Base-by-base conservation (phyloP, 2,329 filamentous ascomycete species). In the Westerdykella sp. region DNA sequence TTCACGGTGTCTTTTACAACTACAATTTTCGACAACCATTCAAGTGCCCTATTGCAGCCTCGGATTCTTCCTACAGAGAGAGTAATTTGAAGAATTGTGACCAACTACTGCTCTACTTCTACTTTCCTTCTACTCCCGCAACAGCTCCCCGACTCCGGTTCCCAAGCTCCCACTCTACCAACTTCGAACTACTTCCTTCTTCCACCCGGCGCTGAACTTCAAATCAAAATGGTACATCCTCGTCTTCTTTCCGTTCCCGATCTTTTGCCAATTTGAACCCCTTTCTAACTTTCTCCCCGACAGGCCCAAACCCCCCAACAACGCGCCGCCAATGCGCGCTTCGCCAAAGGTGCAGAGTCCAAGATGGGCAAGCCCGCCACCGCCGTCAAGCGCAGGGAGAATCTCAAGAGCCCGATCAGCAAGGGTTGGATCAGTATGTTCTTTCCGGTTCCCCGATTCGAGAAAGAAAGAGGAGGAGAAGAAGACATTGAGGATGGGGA, bases 291-390 rank as follows among this genome's bases (percentile, higher is more conserved):
- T 3, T 35, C 32, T 14, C 34, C 18, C n/a, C n/a, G n/a, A n/a
- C 43, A 89, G 85, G 85, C 82, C 56, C 86, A 91, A 83, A 93
- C 87, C 55, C 86, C 84, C 56, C 79, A 87, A 69, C 87, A 93
- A 74, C 83, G 87, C 67, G 81, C 81, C 62, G 82, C 84, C 50
- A 93, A 93, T 73, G 79, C 79, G 62, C 84, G 85, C 69, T 94
- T 87, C 70, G 82, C 77, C 54, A 83, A 84, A 65, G 76, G 79
- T 42, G 82, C 91, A 65, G 81, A 85, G 63, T 72, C 75, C 47
- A 85, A 83, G 63, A 84, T 85, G 67, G 87, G 87, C 69, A 88
- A 87, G 72, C 68, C 70, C 2, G 55, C 72, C 49, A 53, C 58
- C 18, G 59, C 63, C 7, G 56, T 69, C 40, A 73, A 75, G 59